A percentile compares a stretch with the other conserved stretches of the same genome.
phyloP scores from a whole-genome alignment of 495 filamentous ascomycete genomes.

The Neurospora sp. region DNA sequence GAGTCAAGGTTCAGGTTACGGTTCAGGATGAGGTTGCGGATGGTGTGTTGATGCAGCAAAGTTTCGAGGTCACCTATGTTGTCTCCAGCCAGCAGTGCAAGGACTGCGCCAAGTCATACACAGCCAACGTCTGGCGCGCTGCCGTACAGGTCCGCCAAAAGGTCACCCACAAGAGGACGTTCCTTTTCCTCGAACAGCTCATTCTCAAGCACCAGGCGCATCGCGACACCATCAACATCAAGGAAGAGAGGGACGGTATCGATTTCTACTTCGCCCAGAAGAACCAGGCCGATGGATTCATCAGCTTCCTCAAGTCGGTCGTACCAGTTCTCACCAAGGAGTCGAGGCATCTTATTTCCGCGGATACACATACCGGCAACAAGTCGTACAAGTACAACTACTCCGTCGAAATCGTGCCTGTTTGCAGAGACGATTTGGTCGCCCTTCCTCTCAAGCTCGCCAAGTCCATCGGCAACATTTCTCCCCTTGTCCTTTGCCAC shows the following conservation, averaged over 20 bases:
- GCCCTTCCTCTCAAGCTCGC: constrained; percentile 86
- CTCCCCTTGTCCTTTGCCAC: constrained; percentile 56
- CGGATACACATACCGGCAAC: constrained; percentile 80
- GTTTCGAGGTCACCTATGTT: constrained; percentile 87
- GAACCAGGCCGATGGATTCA: constrained; percentile 87
- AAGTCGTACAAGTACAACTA: constrained; percentile 90
- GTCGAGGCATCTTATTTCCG: constrained; percentile 83
- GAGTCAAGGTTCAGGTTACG: constrained; percentile 87
- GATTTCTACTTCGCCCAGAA: constrained; percentile 88
- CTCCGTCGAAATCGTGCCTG: constrained; percentile 75
- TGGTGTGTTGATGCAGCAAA: constrained; percentile 83
- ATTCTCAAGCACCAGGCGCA: constrained; percentile 91
- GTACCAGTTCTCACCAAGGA: constrained; percentile 72
- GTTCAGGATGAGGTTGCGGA: constrained; percentile 62
- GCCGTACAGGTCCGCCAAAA: constrained; percentile 85
- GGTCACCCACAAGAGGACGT: constrained; percentile 93
- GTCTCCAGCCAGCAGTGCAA: constrained; percentile 83
- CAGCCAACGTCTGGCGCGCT: constrained; percentile 61
- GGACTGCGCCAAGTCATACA: constrained; percentile 90
- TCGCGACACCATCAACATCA: constrained; percentile 91
- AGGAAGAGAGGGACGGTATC: constrained; percentile 83
- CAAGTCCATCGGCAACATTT: constrained; percentile 74
- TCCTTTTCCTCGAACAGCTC: constrained; percentile 91
- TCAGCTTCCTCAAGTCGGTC: constrained; percentile 79
- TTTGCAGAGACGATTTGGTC: constrained; percentile 95